phyloP scores from a whole-genome alignment of 2,329 filamentous ascomycete genomes.

The Hypomyces rosellus region DNA sequence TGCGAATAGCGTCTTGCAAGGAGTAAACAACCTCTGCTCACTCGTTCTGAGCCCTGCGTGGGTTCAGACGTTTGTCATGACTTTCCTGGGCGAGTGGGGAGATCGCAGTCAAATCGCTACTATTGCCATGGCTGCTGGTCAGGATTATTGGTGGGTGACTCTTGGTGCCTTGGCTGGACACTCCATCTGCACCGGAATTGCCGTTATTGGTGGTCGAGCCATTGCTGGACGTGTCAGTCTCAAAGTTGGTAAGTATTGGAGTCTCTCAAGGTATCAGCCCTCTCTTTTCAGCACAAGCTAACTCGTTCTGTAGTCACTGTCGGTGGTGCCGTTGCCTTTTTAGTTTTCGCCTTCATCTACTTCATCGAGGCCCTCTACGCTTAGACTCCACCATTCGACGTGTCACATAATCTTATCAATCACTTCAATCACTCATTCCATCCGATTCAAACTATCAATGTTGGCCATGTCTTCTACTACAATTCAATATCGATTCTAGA shows the following conservation, averaged over 20 bases:
- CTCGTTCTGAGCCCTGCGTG: slow-evolving; percentile 89
- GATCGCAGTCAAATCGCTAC: slow-evolving; percentile 97
- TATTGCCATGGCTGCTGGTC: slow-evolving; percentile 95
- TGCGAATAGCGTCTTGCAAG: slow-evolving; percentile 42
- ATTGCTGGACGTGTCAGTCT: slow-evolving; percentile 92
- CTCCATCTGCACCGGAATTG: slow-evolving; percentile 80
- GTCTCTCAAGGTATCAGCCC: background rate
- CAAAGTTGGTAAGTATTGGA: slow-evolving; percentile 72
- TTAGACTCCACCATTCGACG: slow-evolving; percentile 21
- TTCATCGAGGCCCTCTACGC: slow-evolving; percentile 69
- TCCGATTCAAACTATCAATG: background rate
- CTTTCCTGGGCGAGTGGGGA: slow-evolving; percentile 96
- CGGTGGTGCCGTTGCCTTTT: slow-evolving; percentile 83
- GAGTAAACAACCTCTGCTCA: slow-evolving; percentile 79
- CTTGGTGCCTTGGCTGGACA: slow-evolving; percentile 82
- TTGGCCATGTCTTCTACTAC: background rate
- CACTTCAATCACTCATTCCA: background rate
- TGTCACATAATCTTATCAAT: background rate
- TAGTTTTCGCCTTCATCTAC: slow-evolving; percentile 89
- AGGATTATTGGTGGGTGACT: slow-evolving; percentile 99
- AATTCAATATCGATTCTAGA: background rate
- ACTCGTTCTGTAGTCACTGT: slow-evolving; percentile 65
- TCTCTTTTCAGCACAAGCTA: slow-evolving; percentile 13
- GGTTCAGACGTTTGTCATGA: slow-evolving; percentile 99
- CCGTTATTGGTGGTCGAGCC: slow-evolving; percentile 85